Base-by-base conservation (phyloP, 257 asterid genomes). In the Ballota nigra region DNA sequence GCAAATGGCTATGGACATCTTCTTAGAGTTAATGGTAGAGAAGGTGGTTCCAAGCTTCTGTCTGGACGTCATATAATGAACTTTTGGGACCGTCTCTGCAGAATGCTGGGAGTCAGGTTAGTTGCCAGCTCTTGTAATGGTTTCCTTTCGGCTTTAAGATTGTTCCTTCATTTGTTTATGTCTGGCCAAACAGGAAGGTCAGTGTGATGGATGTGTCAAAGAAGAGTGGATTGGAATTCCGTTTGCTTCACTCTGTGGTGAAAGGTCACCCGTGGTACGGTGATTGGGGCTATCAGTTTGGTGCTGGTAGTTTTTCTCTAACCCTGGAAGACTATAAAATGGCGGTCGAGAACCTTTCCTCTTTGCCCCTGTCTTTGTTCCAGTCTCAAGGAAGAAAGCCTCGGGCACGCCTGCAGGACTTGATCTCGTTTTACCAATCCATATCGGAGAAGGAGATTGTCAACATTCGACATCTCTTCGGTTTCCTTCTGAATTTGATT, bases 171-270 rank as follows among this genome's bases (percentile, higher is more conserved):
- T 6, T 49, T 33, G 6, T 4, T 2, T 33, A 15, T 60, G 41
- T 64, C 2, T 78, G 40, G 57, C 2, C 26, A 31, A 75, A 70
- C 88, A 91, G 99, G 70, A 91, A 86, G 77, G 89, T 91, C 55
- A 91, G 99, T 55, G 99, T 94, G 75, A 91, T 93, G 84, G 99
- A 91, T 55, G 99, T 94, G 68, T 94, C 99, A 3, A 94, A 94
- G 91, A 94, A 94, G 83, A 85, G 82, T 43, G 97, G 99, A 4
- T 69, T 94, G 71, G 97, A 94, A 57, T 88, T 84, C 63, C 89
- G 99, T 16, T 77, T 94, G 65, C 90, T 94, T 12, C 99, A 91
- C 80, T 89, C 92, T 55, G 88, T 94, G 5, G 79, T 83, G 52
- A 83, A 88, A 74, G 97, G 96, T 29, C 93, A 76, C 66, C 92